Conservation (phyloP, 139 green algal species). For the Chlamydomonas schloesseri region DNA sequence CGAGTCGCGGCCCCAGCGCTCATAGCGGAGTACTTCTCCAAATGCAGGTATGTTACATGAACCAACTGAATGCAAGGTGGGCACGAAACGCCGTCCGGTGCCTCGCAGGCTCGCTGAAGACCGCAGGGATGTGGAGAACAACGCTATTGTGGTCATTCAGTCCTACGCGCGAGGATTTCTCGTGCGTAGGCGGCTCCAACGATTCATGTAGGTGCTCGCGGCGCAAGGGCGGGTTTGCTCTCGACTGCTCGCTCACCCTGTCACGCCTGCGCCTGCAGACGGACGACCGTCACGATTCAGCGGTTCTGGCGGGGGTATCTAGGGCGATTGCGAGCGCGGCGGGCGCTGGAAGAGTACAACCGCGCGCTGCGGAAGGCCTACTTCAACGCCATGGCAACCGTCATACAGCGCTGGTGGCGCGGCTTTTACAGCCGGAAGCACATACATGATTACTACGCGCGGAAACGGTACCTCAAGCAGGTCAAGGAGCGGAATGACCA, state of each 20-base stretch:
- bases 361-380: conserved; percentile 62
- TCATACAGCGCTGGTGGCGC: conserved; percentile 74
- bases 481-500: conserved; percentile 56
- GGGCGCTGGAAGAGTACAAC: conserved; percentile 45
- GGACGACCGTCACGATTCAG: conserved; percentile 53
- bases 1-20: background rate
- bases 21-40: conserved; percentile 36
- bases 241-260: background rate
- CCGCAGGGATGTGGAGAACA: background rate
- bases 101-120: conserved; percentile 43
- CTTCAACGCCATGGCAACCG: conserved; percentile 69
- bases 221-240: background rate
- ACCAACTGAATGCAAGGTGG: background rate
- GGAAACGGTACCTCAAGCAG: conserved; percentile 70
- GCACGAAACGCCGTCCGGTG: background rate
- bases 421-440: conserved; percentile 74
- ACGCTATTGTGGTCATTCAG: conserved; percentile 38
- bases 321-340: conserved; percentile 47
- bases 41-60: conserved; percentile 1
- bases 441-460: conserved; percentile 73
- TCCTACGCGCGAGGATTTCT: conserved; percentile 46
- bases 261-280: conserved; percentile 2
- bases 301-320: conserved; percentile 67
- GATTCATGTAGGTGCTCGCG: conserved; percentile 41
- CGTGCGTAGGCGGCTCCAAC: conserved; percentile 21